These are phyloP conservation scores for Sphaerostilbella broomeana DNA, from an alignment of 2,329 filamentous ascomycete species.

Conservation along the genomic window DNA sequence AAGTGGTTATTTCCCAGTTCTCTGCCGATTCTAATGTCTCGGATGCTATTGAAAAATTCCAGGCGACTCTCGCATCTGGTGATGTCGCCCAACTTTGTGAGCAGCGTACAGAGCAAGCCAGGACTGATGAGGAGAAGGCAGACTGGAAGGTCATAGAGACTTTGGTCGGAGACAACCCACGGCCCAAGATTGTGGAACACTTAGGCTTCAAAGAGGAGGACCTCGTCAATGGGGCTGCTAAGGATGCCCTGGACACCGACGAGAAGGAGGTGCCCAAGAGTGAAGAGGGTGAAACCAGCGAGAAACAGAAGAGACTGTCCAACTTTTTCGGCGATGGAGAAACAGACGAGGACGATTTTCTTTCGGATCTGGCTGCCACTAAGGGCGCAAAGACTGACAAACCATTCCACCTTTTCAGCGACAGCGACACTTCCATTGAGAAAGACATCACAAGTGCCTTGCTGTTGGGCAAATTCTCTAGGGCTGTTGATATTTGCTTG, in stretches of 20 bases:
- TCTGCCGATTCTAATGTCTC: constrained; percentile 80
- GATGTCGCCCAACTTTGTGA: constrained; percentile 75
- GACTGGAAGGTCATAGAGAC: constrained; percentile 96
- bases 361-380: constrained; percentile 75
- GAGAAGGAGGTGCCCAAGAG: constrained; percentile 27
- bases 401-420: constrained; percentile 83
- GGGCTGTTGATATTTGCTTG: constrained; percentile 81
- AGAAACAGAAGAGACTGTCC: constrained; percentile 58
- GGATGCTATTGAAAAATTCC: constrained; percentile 79
- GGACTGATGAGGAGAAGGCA: constrained; percentile 84
- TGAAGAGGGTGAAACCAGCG: constrained; percentile 26
- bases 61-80: constrained; percentile 70
- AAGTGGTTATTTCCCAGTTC: constrained; percentile 79
- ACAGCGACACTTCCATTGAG: constrained; percentile 77
- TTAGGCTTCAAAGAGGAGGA: constrained; percentile 74
- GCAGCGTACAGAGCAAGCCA: constrained; percentile 65
- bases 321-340: constrained; percentile 70
- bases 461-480: constrained; percentile 84
- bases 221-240: constrained; percentile 41
- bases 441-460: constrained; percentile 80
- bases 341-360: constrained; percentile 73
- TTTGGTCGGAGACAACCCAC: constrained; percentile 75
- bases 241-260: constrained; percentile 21
- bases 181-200: constrained; percentile 78
- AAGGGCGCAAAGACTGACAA: constrained; percentile 92